Evolutionary conservation across 1,284 basidiomycete species (phyloP).

Genomic region (Coniferiporia weirii): DNA sequence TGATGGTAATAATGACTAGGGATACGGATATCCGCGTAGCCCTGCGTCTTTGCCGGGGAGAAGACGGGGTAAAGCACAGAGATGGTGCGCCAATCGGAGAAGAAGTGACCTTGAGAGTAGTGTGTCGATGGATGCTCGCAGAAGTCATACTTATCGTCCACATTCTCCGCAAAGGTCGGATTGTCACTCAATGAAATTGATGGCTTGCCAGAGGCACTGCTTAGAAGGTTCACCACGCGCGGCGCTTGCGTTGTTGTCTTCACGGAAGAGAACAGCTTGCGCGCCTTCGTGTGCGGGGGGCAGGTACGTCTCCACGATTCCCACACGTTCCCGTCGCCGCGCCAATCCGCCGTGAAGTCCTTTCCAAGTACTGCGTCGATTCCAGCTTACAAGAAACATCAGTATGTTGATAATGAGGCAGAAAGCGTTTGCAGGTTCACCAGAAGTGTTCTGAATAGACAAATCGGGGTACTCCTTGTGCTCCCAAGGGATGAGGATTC

Average conservation of each 20-base stretch:
- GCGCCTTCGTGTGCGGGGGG: constrained; percentile 70
- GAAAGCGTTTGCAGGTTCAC: constrained; percentile 26
- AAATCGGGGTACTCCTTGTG: constrained; percentile 64
- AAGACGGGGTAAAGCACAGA: constrained; percentile 84
- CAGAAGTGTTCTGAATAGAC: constrained; percentile 50
- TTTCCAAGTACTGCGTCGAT: constrained; percentile 58
- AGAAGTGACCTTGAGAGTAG: constrained; percentile 88
- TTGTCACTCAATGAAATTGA: constrained; percentile 39
- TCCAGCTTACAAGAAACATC: constrained; percentile 38
- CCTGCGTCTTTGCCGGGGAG: constrained; percentile 79
- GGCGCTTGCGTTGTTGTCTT: constrained; percentile 32
- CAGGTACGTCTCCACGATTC: constrained; percentile 90
- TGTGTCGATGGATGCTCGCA: constrained; percentile 80
- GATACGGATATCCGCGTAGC: constrained; percentile 86
- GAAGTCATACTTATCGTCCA: constrained; percentile 68
- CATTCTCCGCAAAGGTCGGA: constrained; percentile 53
- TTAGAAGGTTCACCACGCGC: constrained; percentile 20
- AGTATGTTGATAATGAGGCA: constrained; percentile 5
- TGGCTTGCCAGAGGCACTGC: constrained; percentile 10
- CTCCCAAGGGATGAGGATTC: constrained; percentile 87
- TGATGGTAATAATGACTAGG: constrained; percentile 94
- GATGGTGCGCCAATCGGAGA: constrained; percentile 90
- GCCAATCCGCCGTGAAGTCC: constrained; percentile 81
- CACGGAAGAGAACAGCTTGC: constrained; percentile 76
- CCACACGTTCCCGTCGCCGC: constrained; percentile 81